phyloP scores from a whole-genome alignment of 495 filamentous ascomycete species.

The Cryomyces antarcticus region DNA sequence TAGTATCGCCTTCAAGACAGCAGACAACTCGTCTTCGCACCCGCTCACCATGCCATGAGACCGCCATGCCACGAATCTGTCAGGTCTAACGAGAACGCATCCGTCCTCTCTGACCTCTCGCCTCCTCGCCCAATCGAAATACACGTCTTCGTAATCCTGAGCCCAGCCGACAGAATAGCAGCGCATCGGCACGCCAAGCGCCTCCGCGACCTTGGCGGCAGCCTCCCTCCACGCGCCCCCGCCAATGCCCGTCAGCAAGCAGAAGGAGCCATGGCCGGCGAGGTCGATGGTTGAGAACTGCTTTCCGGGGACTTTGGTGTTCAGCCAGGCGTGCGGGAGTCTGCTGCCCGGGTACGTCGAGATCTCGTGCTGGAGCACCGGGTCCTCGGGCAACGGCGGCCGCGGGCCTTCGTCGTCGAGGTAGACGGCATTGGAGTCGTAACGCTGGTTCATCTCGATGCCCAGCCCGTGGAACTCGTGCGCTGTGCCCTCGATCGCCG shows the following conservation, averaged over 20 bases:
- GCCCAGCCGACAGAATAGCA: conserved; percentile 26
- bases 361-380: conserved; percentile 18
- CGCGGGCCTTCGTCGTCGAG: conserved; percentile 9
- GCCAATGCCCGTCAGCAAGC: conserved; percentile 27
- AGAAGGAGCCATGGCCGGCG: conserved; percentile 28
- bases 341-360: conserved; percentile 31
- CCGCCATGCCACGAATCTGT: conserved; percentile 27
- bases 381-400: conserved; percentile 1
- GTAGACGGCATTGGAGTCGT: conserved; percentile 17
- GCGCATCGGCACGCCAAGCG: conserved; percentile 21
- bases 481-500: conserved; percentile 20
- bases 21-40: conserved; percentile 9
- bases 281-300: conserved; percentile 30
- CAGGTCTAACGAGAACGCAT: conserved; percentile 27
- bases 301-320: conserved; percentile 20
- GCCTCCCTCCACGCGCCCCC: conserved; percentile 30
- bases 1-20: conserved; percentile 12
- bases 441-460: conserved; percentile 30
- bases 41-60: conserved; percentile 9
- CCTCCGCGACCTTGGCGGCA: conserved; percentile 12
- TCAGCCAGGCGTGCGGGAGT: conserved; percentile 34
- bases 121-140: conserved; percentile 27
- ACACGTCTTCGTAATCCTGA: conserved; percentile 31
- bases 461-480: conserved; percentile 31
- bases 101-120: conserved; percentile 31